Conservation (phyloP, 1,284 basidiomycete species). For the Ceratobasidium papillatum region DNA sequence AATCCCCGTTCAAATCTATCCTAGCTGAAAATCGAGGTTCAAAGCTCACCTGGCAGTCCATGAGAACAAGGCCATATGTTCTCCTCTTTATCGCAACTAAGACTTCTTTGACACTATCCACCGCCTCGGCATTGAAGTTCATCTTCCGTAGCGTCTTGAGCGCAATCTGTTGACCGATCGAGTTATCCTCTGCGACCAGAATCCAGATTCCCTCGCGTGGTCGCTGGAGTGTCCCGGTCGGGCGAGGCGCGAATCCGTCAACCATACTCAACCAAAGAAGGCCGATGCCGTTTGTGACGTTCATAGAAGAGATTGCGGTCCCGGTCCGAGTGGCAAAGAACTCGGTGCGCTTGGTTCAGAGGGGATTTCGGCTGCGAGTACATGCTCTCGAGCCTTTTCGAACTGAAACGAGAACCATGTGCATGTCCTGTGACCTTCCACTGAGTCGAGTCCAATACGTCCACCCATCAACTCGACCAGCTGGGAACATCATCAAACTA, state of each 20-base stretch:
- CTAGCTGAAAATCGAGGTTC: too few relatives aligned
- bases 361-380: not conserved
- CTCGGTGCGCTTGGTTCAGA: not conserved
- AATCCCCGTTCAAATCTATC: too few relatives aligned
- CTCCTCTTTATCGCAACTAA: constrained; percentile 16
- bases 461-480: constrained; percentile 39
- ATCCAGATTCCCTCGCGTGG: constrained; percentile 38
- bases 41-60: constrained; percentile 35
- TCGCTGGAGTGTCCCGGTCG: constrained; percentile 17
- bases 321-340: not conserved
- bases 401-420: constrained; percentile 34
- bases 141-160: constrained; percentile 35
- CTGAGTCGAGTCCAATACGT: constrained; percentile 34
- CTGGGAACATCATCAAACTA: not conserved
- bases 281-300: constrained; percentile 5
- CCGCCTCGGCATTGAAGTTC: constrained; percentile 38
- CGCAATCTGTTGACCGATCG: constrained; percentile 36
- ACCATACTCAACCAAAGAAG: constrained; percentile 28
- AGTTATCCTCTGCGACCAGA: constrained; percentile 31
- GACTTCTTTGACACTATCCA: constrained; percentile 33
- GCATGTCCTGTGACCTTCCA: constrained; percentile 33
- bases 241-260: constrained; percentile 27
- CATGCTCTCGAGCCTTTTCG: constrained; percentile 6
- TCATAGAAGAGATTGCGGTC: not conserved
- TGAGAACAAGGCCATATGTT: constrained; percentile 29